Evolutionary conservation across 768 basidiomycete genomes (phyloP), one percentile per base, ranked within the genome.

Genomic region (Asterophora parasitica): DNA sequence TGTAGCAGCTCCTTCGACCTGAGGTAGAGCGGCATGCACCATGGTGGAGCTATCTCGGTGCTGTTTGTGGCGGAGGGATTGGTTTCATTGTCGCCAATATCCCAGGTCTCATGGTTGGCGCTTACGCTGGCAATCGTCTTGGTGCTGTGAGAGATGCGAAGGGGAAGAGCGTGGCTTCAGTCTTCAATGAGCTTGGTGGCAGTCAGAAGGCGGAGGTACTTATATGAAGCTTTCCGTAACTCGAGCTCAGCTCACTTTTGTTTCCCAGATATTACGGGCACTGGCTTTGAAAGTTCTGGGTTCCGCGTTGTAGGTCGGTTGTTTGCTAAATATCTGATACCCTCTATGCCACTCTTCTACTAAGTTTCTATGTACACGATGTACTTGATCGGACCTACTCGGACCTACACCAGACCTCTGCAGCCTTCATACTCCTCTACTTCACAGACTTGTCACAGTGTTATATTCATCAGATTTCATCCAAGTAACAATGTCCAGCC

Each of bases 141-240:
- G 93, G 93, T 35, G 91, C 92, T 3, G 74, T 97, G 39, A 75
- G 93, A 48, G 93, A 97, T 60, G 93, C 93, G 3, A 97, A 97
- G 70, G 88, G 93, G 8, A 92, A 90, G 75, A 87, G 86, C 52
- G 92, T 97, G 17, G 92, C 88, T 2, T 77, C 85, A 7, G 93
- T 96, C 13, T 97, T 97, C 63, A 68, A 73, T 38, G 78, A 87
- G 16, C 74, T 96, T 19, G 84, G 81, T 13, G 78, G 81, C 2
- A 71, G 70, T 42, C 86, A 93, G 73, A 94, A 90, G 64, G 91
- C 92, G 40, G 88, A 95, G 81, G 92, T 90, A 58, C 60, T 41
- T 42, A 7, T 19, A 37, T n/a, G 46, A n/a, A n/a, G n/a, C 19
- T 39, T 11, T n/a, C 43, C 32, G 10, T 34, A 33, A 43, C 36